A percentile compares a stretch with the other conserved stretches of the same genome.
Evolutionary conservation across 257 asterid genomes (phyloP).

Genomic region (Fraxinus cuspidata): DNA sequence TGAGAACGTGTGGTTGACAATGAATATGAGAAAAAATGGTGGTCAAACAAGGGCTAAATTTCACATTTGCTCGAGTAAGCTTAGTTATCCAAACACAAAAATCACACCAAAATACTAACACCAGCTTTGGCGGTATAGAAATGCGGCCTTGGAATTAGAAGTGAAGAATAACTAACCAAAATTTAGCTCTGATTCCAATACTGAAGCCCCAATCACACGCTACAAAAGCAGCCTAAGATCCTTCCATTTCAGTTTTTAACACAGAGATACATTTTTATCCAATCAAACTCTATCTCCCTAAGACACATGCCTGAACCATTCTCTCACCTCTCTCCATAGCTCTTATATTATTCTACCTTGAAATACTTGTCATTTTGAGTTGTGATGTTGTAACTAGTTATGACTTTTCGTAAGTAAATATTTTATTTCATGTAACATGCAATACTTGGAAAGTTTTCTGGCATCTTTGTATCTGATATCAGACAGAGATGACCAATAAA

Average conservation of each 20-base stretch:
- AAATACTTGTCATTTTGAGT: not conserved
- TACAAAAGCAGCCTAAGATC: not conserved
- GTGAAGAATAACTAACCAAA: not conserved
- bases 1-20: too few species aligned
- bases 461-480: not conserved
- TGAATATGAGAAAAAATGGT: too few species aligned
- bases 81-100: not conserved
- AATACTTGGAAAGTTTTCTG: not conserved
- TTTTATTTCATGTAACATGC: not conserved
- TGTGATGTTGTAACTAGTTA: not conserved
- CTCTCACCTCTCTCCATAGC: not conserved
- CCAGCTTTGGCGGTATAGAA: not conserved
- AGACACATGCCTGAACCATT: not conserved
- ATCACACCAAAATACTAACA: not conserved
- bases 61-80: not conserved
- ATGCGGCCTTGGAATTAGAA: not conserved
- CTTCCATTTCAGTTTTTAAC: not conserved
- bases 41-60: not conserved
- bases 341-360: not conserved
- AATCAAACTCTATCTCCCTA: not conserved
- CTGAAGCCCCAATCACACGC: not conserved
- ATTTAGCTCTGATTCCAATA: not conserved
- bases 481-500: not conserved
- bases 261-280: not conserved
- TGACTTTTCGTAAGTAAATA: too few species aligned